Evolutionary conservation across 345 rosid genomes (phyloP), one percentile per base, ranked within the genome.

Genomic region (Litchi chinensis): DNA sequence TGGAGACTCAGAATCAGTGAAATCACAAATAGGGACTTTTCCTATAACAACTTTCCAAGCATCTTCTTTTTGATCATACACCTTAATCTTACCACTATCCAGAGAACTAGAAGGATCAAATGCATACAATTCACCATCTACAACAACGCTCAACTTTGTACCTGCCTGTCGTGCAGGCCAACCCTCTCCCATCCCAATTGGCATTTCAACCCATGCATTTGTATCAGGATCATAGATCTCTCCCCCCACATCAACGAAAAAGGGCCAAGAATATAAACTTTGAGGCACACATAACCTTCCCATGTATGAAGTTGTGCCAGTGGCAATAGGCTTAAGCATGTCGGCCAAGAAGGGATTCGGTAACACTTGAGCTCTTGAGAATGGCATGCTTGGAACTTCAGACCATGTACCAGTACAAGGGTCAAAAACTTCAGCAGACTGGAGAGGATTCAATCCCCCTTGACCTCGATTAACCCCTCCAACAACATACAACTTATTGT

Each of bases 131-230:
- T 91, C 91, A 5, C 88, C 94, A 24, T 90, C 98, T 40, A 95
- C 88, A 4, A 87, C 87, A 54, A 91, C 94, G 57, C 98, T 95
- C 66, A 92, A 71, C 78, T 95, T 95, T 2, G 92, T 91, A 65
- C 98, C 97, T 0, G 95, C 94, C 76, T 93, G 95, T 79, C 93
- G 85, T 52, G 94, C 95, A 6, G 97, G 98, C 98, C 98, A 95
- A 63, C 98, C 98, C 68, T 93, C 95, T 18, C 93, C 98, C 98
- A 95, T 95, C 63, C 98, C 98, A 15, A 81, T 43, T 15, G 98
- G 98, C 98, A 95, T 95, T 81, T 95, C 95, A 11, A 62, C 86
- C 98, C 98, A 93, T 0, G 91, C 86, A 77, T 93, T 88, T 2
- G 85, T 74, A 73, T 87, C 91, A 0, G 98, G 98, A 74, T 93